Conservation (phyloP, 225 moss, liverwort and hornwort genomes). For the Pseudisothecium myosuroides region DNA sequence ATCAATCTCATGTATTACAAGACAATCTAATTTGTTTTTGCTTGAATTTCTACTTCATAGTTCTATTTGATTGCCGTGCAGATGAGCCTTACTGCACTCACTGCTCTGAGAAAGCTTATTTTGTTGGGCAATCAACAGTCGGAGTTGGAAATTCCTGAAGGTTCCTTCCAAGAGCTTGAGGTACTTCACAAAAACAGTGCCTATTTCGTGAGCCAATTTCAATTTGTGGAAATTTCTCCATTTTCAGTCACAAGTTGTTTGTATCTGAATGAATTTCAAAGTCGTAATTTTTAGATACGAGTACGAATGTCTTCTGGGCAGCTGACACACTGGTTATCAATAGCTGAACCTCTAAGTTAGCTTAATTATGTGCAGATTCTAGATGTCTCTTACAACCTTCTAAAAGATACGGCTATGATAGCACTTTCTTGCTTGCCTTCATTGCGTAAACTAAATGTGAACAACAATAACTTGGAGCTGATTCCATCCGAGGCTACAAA, state of each 20-base stretch:
- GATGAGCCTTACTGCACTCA: slow-evolving; percentile 7
- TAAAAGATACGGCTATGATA: slow-evolving; percentile 3
- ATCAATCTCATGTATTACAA: neutral
- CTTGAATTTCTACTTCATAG: neutral
- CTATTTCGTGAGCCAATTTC: neutral
- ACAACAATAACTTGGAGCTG: slow-evolving; percentile 25
- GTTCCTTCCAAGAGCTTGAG: slow-evolving; percentile 31
- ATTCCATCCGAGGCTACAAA: slow-evolving; percentile 3
- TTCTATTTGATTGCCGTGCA: neutral
- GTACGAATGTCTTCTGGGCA: neutral
- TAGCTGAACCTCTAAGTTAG: neutral
- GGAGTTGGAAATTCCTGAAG: slow-evolving; percentile 15
- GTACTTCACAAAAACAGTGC: neutral
- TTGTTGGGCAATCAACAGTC: slow-evolving; percentile 25
- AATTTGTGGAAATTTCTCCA: neutral
- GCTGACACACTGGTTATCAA: neutral
- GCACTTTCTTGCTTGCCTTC: slow-evolving; percentile 18
- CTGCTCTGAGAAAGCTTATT: slow-evolving; percentile 17
- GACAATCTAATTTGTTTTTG: neutral
- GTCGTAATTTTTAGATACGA: neutral
- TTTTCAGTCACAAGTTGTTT: neutral
- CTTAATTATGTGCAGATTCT: slow-evolving; percentile 9
- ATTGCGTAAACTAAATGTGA: slow-evolving; percentile 21
- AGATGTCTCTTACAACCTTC: slow-evolving; percentile 34
- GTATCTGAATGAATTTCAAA: neutral